These are phyloP conservation scores for Arthroderma sp. DNA, from an alignment of 2,329 filamentous ascomycete species.

Conservation along the genomic window DNA sequence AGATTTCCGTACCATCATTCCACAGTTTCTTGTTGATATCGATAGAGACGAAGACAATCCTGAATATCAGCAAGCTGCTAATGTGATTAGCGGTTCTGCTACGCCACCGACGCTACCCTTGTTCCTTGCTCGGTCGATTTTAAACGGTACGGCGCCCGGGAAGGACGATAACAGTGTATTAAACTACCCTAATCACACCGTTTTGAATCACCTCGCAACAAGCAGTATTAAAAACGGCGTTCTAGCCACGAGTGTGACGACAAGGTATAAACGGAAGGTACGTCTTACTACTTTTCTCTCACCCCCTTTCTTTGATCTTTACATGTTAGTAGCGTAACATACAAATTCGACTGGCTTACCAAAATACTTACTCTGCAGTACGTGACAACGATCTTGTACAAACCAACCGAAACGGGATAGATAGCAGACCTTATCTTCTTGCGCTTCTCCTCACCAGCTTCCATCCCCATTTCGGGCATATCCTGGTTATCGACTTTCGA, in stretches of 20 bases:
- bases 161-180: slow-evolving; percentile 97
- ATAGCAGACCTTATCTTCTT: too few species aligned
- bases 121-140: slow-evolving; percentile 84
- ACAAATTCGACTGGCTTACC: not conserved
- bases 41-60: slow-evolving; percentile 73
- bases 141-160: slow-evolving; percentile 81
- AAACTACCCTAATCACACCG: slow-evolving; percentile 93
- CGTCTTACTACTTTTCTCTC: slow-evolving; percentile 6
- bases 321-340: not conserved
- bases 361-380: slow-evolving; percentile 47
- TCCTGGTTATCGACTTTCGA: too few species aligned
- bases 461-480: too few species aligned
- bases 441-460: too few species aligned
- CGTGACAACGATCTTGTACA: slow-evolving; percentile 95
- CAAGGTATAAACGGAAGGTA: slow-evolving; percentile 84
- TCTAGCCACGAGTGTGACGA: slow-evolving; percentile 87
- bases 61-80: slow-evolving; percentile 59
- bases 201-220: slow-evolving; percentile 89
- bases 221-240: slow-evolving; percentile 97
- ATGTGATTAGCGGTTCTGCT: slow-evolving; percentile 65
- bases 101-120: slow-evolving; percentile 74
- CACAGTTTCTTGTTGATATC: slow-evolving; percentile 69
- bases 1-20: slow-evolving; percentile 60
- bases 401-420: slow-evolving; percentile 48
- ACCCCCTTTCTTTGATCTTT: slow-evolving; percentile 5